Conservation (phyloP, 2,329 filamentous ascomycete species). For the Fusarium brachygibbosum region DNA sequence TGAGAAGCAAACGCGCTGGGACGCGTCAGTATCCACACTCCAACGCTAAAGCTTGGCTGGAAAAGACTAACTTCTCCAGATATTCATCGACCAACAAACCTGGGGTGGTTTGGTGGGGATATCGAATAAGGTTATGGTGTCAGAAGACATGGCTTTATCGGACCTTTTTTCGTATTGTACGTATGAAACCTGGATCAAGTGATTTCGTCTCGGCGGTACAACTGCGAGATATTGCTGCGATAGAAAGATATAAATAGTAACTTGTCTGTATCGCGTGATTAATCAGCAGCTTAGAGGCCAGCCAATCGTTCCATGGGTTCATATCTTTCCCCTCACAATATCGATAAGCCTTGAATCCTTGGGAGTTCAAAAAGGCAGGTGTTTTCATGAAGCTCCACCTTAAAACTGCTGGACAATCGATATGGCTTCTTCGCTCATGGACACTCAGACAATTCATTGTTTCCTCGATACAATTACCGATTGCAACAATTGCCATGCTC, state of each 20-base stretch:
- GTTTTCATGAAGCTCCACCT: background rate
- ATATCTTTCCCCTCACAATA: slow-evolving; percentile 3
- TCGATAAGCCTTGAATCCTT: slow-evolving; percentile 1
- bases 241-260: slow-evolving; percentile 5
- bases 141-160: slow-evolving; percentile 13
- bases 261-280: background rate
- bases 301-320: accelerated
- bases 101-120: slow-evolving; percentile 33
- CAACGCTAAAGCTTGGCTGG: accelerated
- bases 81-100: slow-evolving; percentile 42
- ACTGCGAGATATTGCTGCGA: background rate
- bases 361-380: slow-evolving; percentile 14
- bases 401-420: background rate
- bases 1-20: slow-evolving; percentile 33
- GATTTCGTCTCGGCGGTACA: background rate
- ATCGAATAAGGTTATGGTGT: slow-evolving; percentile 23
- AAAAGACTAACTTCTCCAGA: slow-evolving; percentile 32
- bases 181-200: background rate
- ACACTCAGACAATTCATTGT: background rate
- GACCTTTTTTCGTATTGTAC: background rate
- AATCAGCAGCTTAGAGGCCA: background rate
- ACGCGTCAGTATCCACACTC: background rate
- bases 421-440: background rate
- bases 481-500: too few species aligned
- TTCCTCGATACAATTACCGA: background rate